These are phyloP conservation scores for Pseudogymnoascus sp. DNA, from an alignment of 2,329 filamentous ascomycete species.

Conservation along the genomic window DNA sequence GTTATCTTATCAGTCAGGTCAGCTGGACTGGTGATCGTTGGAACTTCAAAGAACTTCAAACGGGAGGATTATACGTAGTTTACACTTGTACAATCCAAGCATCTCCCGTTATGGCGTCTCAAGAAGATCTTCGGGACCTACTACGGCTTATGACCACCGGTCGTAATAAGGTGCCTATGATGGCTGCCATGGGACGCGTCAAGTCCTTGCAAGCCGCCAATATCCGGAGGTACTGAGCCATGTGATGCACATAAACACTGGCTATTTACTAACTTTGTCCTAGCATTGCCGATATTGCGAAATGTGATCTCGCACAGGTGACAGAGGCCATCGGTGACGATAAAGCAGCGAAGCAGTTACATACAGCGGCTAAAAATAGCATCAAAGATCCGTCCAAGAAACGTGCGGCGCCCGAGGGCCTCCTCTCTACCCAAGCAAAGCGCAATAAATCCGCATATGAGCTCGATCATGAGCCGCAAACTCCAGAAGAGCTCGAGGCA, in stretches of 20 bases:
- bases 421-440: conserved; percentile 22
- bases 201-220: conserved; percentile 51
- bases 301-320: conserved; percentile 21
- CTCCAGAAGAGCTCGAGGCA: conserved; percentile 54
- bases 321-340: conserved; percentile 25
- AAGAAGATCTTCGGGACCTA: conserved; percentile 56
- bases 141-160: conserved; percentile 51
- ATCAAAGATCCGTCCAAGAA: conserved; percentile 21
- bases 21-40: neutral
- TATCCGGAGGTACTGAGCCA: conserved; percentile 45
- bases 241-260: neutral
- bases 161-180: conserved; percentile 50
- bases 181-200: conserved; percentile 53
- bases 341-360: conserved; percentile 29
- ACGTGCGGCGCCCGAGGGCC: conserved; percentile 19
- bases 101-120: conserved; percentile 42
- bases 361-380: conserved; percentile 27
- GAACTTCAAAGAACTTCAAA: neutral
- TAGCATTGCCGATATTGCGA: conserved; percentile 29
- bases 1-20: conserved; percentile 7
- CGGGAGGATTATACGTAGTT: neutral
- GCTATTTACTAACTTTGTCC: conserved; percentile 14
- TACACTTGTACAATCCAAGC: neutral
- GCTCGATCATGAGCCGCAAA: conserved; percentile 24
- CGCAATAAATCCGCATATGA: conserved; percentile 27